Evolutionary conservation across 768 basidiomycete species (phyloP).

Genomic region (Pisolithus microcarpus): DNA sequence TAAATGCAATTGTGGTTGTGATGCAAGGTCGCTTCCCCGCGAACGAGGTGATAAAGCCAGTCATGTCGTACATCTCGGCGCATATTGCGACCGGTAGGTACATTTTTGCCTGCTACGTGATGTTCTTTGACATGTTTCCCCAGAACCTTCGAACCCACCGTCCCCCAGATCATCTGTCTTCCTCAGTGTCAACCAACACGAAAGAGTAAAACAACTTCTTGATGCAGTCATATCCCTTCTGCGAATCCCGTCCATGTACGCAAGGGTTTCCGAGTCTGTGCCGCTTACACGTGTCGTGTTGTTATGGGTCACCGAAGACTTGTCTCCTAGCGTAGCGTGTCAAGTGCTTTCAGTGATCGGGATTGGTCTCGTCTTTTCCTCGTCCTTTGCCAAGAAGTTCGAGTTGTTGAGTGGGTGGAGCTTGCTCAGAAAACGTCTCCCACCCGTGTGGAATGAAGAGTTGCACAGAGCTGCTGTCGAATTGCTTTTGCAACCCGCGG

Average conservation of each 20-base stretch:
- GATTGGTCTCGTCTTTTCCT: conserved; percentile 45
- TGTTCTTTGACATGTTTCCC: background rate
- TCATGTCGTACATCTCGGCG: conserved; percentile 80
- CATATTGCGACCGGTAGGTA: conserved; percentile 61
- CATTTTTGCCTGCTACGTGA: background rate
- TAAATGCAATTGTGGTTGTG: conserved; percentile 55
- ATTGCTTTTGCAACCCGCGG: conserved; percentile 51
- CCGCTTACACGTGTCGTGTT: conserved; percentile 75
- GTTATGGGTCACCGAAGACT: conserved; percentile 73
- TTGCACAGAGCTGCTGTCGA: conserved; percentile 68
- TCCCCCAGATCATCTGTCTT: conserved; percentile 11
- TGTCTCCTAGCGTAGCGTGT: conserved; percentile 49
- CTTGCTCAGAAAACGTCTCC: conserved; percentile 60
- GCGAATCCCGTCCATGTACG: conserved; percentile 47
- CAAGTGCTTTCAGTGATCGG: conserved; percentile 56
- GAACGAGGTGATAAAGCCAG: conserved; percentile 74
- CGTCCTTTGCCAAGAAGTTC: conserved; percentile 72
- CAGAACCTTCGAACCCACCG: conserved; percentile 4
- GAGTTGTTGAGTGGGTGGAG: conserved; percentile 84
- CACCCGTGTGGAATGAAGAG: conserved; percentile 56
- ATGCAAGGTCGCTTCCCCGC: conserved; percentile 62
- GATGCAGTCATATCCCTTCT: conserved; percentile 57
- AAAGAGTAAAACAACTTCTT: conserved; percentile 66
- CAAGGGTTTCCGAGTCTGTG: conserved; percentile 65
- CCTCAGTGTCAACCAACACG: conserved; percentile 24